These are phyloP conservation scores for Irpex sp. DNA, from an alignment of 1,284 basidiomycete species.

Conservation along the genomic window DNA sequence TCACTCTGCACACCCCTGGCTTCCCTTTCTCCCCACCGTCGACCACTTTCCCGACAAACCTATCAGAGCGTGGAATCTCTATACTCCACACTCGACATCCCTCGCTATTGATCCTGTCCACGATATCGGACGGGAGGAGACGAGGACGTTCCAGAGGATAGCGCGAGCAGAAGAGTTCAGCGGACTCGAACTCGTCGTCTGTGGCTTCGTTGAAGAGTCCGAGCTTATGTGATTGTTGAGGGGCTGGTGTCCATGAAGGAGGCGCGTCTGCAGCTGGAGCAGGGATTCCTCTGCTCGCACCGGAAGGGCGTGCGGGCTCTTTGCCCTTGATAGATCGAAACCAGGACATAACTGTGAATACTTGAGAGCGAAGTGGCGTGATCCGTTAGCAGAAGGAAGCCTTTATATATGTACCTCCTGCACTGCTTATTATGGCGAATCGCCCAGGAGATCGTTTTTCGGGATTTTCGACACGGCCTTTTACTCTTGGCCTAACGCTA, in stretches of 20 bases:
- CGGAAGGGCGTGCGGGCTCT: not conserved
- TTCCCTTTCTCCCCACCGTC: conserved; percentile 31
- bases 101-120: conserved; percentile 41
- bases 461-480: too few species aligned
- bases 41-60: conserved; percentile 39
- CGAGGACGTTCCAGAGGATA: conserved; percentile 37
- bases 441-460: too few species aligned
- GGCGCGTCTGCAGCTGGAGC: conserved; percentile 23
- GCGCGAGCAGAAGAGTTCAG: conserved; percentile 43
- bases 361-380: too few species aligned
- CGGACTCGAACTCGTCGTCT: conserved; percentile 46
- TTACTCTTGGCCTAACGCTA: too few species aligned
- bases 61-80: conserved; percentile 31
- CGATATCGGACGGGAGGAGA: conserved; percentile 43
- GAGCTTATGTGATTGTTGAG: conserved; percentile 38
- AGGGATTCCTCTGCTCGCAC: too few species aligned
- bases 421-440: too few species aligned
- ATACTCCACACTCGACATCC: conserved; percentile 52
- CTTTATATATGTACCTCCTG: too few species aligned
- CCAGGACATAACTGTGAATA: conserved; percentile 3
- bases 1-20: conserved; percentile 34
- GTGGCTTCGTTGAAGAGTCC: conserved; percentile 54
- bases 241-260: conserved; percentile 49
- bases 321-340: conserved; percentile 2
- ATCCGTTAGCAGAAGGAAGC: too few species aligned